Percentiles rank a stretch among this genome's conserved stretches.
Evolutionary conservation across 495 filamentous ascomycete species (phyloP).

Genomic region (Aspergillus leporis): DNA sequence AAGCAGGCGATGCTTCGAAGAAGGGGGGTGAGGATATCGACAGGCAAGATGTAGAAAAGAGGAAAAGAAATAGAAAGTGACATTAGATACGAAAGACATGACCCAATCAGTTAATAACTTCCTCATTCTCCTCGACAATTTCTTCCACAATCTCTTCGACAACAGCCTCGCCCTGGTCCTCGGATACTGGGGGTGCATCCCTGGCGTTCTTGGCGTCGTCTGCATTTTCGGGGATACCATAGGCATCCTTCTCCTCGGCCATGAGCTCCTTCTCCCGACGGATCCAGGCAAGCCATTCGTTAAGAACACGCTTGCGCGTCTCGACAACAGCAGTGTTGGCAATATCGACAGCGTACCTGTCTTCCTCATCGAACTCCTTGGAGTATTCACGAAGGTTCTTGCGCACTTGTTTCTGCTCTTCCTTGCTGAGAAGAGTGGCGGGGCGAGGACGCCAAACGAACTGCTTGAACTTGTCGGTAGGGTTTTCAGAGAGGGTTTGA

Average conservation of each 20-base stretch:
- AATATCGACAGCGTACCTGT: conserved; percentile 84
- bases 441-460: conserved; percentile 92
- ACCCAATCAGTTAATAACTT: conserved; percentile 58
- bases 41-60: conserved; percentile 22
- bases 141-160: conserved; percentile 92
- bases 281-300: conserved; percentile 90
- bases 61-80: conserved; percentile 33
- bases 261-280: conserved; percentile 72
- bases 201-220: conserved; percentile 56
- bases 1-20: conserved; percentile 11
- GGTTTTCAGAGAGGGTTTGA: conserved; percentile 84
- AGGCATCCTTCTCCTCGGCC: conserved; percentile 65
- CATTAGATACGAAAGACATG: conserved; percentile 42
- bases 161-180: conserved; percentile 65
- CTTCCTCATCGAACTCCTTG: conserved; percentile 91
- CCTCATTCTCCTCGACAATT: conserved; percentile 91
- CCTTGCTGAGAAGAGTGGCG: conserved; percentile 80
- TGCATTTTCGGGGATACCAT: conserved; percentile 64
- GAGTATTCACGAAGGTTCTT: conserved; percentile 98
- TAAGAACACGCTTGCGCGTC: conserved; percentile 74
- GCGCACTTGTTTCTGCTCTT: conserved; percentile 95
- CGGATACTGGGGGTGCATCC: conserved; percentile 45
- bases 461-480: conserved; percentile 96
- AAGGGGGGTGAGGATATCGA: conserved; percentile 25
- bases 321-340: conserved; percentile 94